Percentiles rank a stretch among this genome's conserved stretches.
Conservation (phyloP, 495 filamentous ascomycete species). For the Penicillium fimorum region DNA sequence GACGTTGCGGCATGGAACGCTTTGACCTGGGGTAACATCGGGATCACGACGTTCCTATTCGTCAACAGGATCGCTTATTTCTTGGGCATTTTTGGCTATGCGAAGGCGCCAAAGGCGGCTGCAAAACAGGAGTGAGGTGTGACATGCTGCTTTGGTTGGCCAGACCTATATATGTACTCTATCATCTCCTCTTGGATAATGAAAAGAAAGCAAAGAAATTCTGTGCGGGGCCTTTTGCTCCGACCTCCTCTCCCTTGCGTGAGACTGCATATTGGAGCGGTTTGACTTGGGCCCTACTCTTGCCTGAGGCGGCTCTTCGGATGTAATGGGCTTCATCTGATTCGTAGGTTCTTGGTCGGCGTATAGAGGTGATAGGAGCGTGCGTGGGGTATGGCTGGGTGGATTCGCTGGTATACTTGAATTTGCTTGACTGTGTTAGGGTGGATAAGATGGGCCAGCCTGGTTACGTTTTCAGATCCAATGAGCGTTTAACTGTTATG, state of each 20-base stretch:
- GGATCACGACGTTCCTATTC: slow-evolving; percentile 55
- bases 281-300: not conserved
- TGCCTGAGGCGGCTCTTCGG: slow-evolving; percentile 7
- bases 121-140: slow-evolving; percentile 26
- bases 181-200: not conserved
- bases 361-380: not conserved
- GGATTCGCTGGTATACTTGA: not conserved
- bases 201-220: not conserved
- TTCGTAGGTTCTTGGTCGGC: not conserved
- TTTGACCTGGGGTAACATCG: slow-evolving; percentile 73
- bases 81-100: slow-evolving; percentile 54
- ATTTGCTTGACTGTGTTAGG: not conserved
- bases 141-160: not conserved
- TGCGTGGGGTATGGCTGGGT: not conserved
- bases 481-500: not conserved
- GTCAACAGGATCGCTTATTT: slow-evolving; percentile 57
- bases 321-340: slow-evolving; percentile 4
- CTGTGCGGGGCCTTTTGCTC: not conserved
- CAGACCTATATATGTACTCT: not conserved
- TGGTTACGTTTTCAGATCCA: not conserved
- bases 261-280: not conserved
- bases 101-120: slow-evolving; percentile 26
- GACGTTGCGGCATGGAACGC: slow-evolving; percentile 63
- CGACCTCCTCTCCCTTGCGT: not conserved
- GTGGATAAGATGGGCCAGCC: not conserved